These are phyloP conservation scores for Sporisorium graminicola DNA, from an alignment of 1,284 basidiomycete species.

Conservation along the genomic window DNA sequence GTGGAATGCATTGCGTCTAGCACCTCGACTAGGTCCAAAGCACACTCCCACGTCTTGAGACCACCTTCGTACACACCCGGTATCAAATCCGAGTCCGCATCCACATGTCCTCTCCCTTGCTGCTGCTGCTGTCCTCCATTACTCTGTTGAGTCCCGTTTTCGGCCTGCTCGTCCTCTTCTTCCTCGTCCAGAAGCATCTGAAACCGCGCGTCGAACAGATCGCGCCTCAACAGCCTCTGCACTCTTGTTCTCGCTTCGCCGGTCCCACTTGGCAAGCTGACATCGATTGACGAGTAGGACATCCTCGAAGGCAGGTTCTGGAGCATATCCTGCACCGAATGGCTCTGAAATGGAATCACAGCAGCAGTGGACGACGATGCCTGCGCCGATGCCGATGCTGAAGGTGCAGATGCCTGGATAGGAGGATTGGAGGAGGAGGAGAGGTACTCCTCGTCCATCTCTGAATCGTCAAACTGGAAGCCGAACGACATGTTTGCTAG, in stretches of 20 bases:
- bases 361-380: not conserved
- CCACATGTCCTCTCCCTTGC: conserved; percentile 34
- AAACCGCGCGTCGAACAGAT: conserved; percentile 93
- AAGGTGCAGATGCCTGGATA: conserved; percentile 8
- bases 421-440: conserved; percentile 15
- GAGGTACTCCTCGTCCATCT: conserved; percentile 50
- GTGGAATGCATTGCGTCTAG: conserved; percentile 38
- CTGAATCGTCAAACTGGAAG: conserved; percentile 50
- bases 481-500: conserved; percentile 33
- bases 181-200: conserved; percentile 79
- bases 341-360: conserved; percentile 17
- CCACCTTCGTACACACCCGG: conserved; percentile 95
- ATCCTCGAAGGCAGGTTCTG: conserved; percentile 44
- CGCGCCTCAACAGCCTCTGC: conserved; percentile 78
- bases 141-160: not conserved
- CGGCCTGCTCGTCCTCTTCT: conserved; percentile 41
- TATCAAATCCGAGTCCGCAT: conserved; percentile 83
- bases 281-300: conserved; percentile 46
- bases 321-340: conserved; percentile 27
- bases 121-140: conserved; percentile 4
- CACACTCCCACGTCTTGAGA: conserved; percentile 97
- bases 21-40: conserved; percentile 79
- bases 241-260: conserved; percentile 27
- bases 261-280: conserved; percentile 15
- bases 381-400: conserved; percentile 11